Evolutionary conservation across 768 basidiomycete genomes (phyloP).

Genomic region (Rhodotorula graminis): DNA sequence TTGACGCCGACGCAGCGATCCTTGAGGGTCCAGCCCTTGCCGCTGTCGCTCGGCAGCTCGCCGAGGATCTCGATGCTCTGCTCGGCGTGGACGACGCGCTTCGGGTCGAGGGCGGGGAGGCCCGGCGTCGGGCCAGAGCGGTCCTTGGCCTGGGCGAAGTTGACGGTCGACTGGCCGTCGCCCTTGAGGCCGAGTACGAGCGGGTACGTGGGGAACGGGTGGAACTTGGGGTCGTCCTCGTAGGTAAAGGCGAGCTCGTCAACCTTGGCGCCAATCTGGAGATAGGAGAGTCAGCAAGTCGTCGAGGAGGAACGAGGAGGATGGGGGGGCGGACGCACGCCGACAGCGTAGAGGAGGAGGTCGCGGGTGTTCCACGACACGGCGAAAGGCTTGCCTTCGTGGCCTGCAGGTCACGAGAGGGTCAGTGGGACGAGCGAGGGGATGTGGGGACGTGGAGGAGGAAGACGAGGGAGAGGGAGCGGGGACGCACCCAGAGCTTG

Average conservation of each 20-base stretch:
- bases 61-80: constrained; percentile 75
- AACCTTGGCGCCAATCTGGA: constrained; percentile 65
- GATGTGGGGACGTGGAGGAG: too few species aligned
- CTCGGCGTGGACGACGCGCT: constrained; percentile 57
- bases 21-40: constrained; percentile 71
- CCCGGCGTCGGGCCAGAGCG: constrained; percentile 51
- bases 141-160: constrained; percentile 58
- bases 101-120: constrained; percentile 65
- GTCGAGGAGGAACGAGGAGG: too few species aligned
- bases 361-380: constrained; percentile 82
- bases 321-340: not conserved
- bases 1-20: constrained; percentile 63
- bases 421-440: too few species aligned
- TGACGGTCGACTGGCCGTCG: constrained; percentile 61
- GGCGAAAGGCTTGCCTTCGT: constrained; percentile 49
- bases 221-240: constrained; percentile 57
- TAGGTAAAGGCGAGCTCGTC: constrained; percentile 68
- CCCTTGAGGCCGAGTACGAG: constrained; percentile 69
- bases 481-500: too few species aligned
- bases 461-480: too few species aligned
- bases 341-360: constrained; percentile 60
- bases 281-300: not conserved
- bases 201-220: constrained; percentile 77
- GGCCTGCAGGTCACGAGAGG: constrained; percentile 1
- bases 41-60: constrained; percentile 69